Conservation (phyloP, 352 stramenopile genomes). For the Pythium plurisporium region DNA sequence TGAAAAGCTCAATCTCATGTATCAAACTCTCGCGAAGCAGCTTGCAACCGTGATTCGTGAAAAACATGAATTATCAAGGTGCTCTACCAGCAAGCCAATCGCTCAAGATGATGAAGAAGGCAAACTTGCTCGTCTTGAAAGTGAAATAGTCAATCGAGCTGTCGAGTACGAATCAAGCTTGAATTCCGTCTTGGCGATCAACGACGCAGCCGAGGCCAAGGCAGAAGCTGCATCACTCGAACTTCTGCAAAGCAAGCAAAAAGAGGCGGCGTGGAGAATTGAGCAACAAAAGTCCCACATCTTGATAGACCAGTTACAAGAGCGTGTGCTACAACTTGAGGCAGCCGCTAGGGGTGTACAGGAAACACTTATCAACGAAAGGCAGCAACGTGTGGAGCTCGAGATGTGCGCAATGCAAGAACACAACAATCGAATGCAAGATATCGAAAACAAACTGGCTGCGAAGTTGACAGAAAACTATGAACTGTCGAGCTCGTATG, state of each 20-base stretch:
- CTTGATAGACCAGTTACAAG: conserved; percentile 25
- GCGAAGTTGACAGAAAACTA: conserved; percentile 14
- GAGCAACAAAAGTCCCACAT: conserved; percentile 36
- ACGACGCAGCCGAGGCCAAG: conserved; percentile 41
- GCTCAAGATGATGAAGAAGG: conserved; percentile 17
- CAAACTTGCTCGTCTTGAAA: conserved; percentile 34
- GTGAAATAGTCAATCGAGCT: conserved; percentile 39
- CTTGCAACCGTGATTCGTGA: conserved; percentile 62
- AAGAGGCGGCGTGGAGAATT: conserved; percentile 52
- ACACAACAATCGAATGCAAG: background rate
- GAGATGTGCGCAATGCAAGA: conserved; percentile 8
- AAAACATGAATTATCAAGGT: conserved; percentile 69
- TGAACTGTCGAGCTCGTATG: background rate
- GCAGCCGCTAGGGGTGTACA: conserved; percentile 19
- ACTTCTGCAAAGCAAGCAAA: conserved; percentile 56
- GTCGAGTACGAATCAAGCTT: conserved; percentile 44
- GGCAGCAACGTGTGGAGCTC: conserved; percentile 17
- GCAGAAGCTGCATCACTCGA: conserved; percentile 37
- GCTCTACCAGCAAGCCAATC: conserved; percentile 19
- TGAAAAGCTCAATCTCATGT: conserved; percentile 66
- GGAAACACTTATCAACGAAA: conserved; percentile 28
- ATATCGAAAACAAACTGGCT: conserved; percentile 4
- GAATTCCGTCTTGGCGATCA: conserved; percentile 28
- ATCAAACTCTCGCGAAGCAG: conserved; percentile 57
- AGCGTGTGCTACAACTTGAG: conserved; percentile 26